phyloP scores from a whole-genome alignment of 192 early-diverging fungal species.

The Coemansia sp. region DNA sequence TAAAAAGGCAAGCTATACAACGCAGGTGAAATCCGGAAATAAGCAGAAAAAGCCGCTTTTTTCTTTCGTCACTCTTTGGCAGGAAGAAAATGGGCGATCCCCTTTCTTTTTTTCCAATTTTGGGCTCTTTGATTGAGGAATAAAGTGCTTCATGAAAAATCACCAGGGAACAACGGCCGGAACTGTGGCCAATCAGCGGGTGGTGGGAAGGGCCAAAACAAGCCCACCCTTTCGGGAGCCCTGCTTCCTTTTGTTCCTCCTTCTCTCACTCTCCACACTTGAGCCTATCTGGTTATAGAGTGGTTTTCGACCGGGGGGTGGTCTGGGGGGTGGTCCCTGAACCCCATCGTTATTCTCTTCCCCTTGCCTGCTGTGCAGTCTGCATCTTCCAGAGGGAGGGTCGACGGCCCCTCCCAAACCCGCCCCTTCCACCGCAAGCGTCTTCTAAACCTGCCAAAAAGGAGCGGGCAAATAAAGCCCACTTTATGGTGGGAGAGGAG shows the following conservation, averaged over 20 bases:
- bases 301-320: not conserved
- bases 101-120: slow-evolving; percentile 7
- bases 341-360: not conserved
- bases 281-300: no score
- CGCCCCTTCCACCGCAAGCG: not conserved
- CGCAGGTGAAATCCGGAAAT: slow-evolving; percentile 5
- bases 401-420: not conserved
- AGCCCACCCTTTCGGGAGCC: slow-evolving; percentile 8
- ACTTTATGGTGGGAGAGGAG: no score
- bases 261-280: no score
- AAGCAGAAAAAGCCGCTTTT: slow-evolving; percentile 2
- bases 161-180: slow-evolving; percentile 1
- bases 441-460: no score
- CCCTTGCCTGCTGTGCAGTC: slow-evolving; percentile 1
- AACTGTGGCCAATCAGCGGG: slow-evolving; percentile 8
- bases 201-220: slow-evolving; percentile 11
- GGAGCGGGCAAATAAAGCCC: no score
- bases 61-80: not conserved
- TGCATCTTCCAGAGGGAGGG: not conserved
- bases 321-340: not conserved
- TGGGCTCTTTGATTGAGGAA: not conserved
- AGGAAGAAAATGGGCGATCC: slow-evolving; percentile 1
- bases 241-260: slow-evolving; percentile 5
- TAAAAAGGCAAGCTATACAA: not conserved
- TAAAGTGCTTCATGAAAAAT: slow-evolving; percentile 3